phyloP scores from a whole-genome alignment of 1,284 basidiomycete species.

The Caloboletus inedulis region DNA sequence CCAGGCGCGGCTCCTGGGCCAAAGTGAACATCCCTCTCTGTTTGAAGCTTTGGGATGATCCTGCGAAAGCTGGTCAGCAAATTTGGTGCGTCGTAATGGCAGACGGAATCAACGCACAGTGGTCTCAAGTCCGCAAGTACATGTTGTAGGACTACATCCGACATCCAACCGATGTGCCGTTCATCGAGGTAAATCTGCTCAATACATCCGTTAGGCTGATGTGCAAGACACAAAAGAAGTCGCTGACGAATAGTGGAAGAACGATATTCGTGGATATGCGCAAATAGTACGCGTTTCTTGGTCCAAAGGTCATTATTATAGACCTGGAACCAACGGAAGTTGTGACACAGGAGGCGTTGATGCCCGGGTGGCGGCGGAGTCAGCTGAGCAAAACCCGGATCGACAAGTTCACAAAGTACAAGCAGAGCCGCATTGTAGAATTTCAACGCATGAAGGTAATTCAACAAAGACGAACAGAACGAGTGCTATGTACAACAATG shows the following conservation, averaged over 20 bases:
- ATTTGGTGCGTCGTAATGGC: neutral
- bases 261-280: conserved; percentile 61
- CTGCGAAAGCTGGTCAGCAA: conserved; percentile 36
- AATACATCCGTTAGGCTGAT: conserved; percentile 5
- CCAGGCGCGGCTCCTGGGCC: conserved; percentile 40
- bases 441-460: neutral
- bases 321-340: neutral
- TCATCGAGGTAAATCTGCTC: conserved; percentile 72
- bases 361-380: neutral
- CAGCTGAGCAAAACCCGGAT: neutral
- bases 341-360: neutral
- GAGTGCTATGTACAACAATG: neutral
- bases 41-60: conserved; percentile 62
- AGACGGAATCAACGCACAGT: conserved; percentile 43
- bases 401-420: neutral
- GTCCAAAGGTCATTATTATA: conserved; percentile 44
- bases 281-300: conserved; percentile 68
- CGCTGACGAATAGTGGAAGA: conserved; percentile 64
- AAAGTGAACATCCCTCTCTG: conserved; percentile 49
- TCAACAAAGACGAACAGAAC: neutral
- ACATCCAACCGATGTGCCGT: conserved; percentile 78
- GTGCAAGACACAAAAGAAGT: neutral
- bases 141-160: conserved; percentile 64
- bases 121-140: conserved; percentile 70
- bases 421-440: neutral